Conservation (phyloP, 2,329 filamentous ascomycete species). For the Penicillium hesseltinei region DNA sequence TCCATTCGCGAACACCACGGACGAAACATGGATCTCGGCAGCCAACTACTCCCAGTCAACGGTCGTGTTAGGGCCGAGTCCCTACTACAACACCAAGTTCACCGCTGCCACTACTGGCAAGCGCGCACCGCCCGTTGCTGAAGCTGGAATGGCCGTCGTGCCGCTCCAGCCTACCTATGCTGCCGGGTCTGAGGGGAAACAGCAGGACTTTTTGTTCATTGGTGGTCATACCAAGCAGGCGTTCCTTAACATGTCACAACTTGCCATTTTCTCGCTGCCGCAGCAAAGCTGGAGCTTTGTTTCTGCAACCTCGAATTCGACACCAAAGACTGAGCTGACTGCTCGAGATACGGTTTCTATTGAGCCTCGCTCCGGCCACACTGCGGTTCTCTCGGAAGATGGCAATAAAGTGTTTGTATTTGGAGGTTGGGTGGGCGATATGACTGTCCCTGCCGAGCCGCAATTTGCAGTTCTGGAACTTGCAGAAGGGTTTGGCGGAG, state of each 20-base stretch:
- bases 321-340: slow-evolving; percentile 56
- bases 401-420: slow-evolving; percentile 74
- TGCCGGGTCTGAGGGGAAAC: slow-evolving; percentile 63
- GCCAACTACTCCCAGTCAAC: slow-evolving; percentile 80
- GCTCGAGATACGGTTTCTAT: slow-evolving; percentile 52
- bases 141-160: slow-evolving; percentile 85
- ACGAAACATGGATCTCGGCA: slow-evolving; percentile 61
- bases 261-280: slow-evolving; percentile 82
- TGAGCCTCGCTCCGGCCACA: slow-evolving; percentile 86
- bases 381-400: slow-evolving; percentile 75
- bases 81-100: slow-evolving; percentile 41
- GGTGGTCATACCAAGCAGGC: slow-evolving; percentile 80
- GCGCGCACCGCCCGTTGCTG: slow-evolving; percentile 68
- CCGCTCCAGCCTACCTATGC: slow-evolving; percentile 67
- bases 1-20: slow-evolving; percentile 48
- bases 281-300: slow-evolving; percentile 85
- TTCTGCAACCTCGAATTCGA: slow-evolving; percentile 53
- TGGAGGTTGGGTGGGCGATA: slow-evolving; percentile 90
- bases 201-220: slow-evolving; percentile 75
- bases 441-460: slow-evolving; percentile 71
- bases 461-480: slow-evolving; percentile 77
- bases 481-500: slow-evolving; percentile 66
- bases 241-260: slow-evolving; percentile 92
- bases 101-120: slow-evolving; percentile 45
- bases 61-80: slow-evolving; percentile 54